Conservation (phyloP, 306 rosid genomes). For the Pterocarpus santalinus region DNA sequence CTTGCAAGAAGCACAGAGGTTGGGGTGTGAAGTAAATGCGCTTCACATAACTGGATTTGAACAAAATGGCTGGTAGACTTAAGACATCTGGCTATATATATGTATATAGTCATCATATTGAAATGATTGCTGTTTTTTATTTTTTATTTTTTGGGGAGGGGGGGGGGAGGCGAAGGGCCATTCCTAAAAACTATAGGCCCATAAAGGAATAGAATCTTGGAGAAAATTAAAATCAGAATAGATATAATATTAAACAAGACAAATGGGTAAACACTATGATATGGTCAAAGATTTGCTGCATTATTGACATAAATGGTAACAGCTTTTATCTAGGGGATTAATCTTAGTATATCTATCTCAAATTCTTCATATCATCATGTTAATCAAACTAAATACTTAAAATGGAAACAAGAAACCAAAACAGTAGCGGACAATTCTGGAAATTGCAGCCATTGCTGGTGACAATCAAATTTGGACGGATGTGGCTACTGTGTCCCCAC, state of each 20-base stretch:
- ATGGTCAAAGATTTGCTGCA: neutral
- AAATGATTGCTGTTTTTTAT: no score
- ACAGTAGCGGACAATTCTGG: slow-evolving; percentile 25
- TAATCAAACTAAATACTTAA: slow-evolving; percentile 9
- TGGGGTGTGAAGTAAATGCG: slow-evolving; percentile 8
- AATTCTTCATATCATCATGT: slow-evolving; percentile 7
- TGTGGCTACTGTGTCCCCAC: slow-evolving; percentile 8
- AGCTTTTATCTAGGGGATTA: neutral
- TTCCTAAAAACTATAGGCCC: neutral
- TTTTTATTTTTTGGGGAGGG: no score
- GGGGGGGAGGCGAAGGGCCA: neutral
- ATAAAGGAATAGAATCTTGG: neutral
- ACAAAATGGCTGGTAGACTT: slow-evolving; percentile 23
- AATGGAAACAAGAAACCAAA: slow-evolving; percentile 11
- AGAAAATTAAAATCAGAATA: neutral
- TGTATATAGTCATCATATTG: neutral
- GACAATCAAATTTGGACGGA: neutral
- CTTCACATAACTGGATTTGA: slow-evolving; percentile 20
- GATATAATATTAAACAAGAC: neutral
- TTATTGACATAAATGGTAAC: neutral
- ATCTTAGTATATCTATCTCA: neutral
- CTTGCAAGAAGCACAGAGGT: slow-evolving; percentile 18
- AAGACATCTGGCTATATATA: neutral
- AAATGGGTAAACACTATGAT: neutral
- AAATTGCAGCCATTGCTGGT: slow-evolving; percentile 25